Percentiles rank a stretch among this genome's conserved stretches.
Evolutionary conservation across 169 alveolate genomes (phyloP).

Genomic region (Babesia ovis): DNA sequence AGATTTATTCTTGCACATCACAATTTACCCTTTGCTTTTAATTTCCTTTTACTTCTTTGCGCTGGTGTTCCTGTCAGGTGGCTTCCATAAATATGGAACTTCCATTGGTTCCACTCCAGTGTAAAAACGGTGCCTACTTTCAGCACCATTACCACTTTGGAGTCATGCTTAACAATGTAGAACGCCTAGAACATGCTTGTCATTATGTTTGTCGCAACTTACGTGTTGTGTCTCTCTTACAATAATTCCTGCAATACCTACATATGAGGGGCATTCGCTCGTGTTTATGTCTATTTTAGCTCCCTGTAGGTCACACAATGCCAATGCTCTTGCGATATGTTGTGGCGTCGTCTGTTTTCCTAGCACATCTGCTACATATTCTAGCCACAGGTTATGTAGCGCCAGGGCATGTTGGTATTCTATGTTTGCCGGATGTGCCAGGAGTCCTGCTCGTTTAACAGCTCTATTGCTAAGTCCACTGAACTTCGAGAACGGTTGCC

Average conservation of each 20-base stretch:
- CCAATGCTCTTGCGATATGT: slow-evolving; percentile 37
- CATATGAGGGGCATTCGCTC: slow-evolving; percentile 58
- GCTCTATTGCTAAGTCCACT: slow-evolving; percentile 51
- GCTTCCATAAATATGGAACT: slow-evolving; percentile 53
- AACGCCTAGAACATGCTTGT: slow-evolving; percentile 21
- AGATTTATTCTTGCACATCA: background rate
- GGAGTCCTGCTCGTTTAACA: slow-evolving; percentile 42
- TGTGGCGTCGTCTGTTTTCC: slow-evolving; percentile 28
- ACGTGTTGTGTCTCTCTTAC: slow-evolving; percentile 63
- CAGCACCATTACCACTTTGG: slow-evolving; percentile 35
- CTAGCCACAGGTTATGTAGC: slow-evolving; percentile 49
- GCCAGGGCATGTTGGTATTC: slow-evolving; percentile 39
- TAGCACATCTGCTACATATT: slow-evolving; percentile 45
- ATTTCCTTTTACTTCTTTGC: slow-evolving; percentile 51
- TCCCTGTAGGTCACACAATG: slow-evolving; percentile 63
- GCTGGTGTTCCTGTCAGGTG: slow-evolving; percentile 63
- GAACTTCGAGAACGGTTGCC: slow-evolving; percentile 43
- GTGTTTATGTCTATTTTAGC: slow-evolving; percentile 33
- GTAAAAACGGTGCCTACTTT: slow-evolving; percentile 46
- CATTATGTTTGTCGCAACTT: background rate
- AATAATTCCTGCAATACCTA: slow-evolving; percentile 50
- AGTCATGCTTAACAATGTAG: slow-evolving; percentile 32
- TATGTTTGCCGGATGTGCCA: slow-evolving; percentile 1
- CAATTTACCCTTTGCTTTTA: slow-evolving; percentile 27
- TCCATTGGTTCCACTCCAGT: slow-evolving; percentile 32